Base-by-base conservation (phyloP, 2,329 filamentous ascomycete species). In the Hypomyces rosellus region DNA sequence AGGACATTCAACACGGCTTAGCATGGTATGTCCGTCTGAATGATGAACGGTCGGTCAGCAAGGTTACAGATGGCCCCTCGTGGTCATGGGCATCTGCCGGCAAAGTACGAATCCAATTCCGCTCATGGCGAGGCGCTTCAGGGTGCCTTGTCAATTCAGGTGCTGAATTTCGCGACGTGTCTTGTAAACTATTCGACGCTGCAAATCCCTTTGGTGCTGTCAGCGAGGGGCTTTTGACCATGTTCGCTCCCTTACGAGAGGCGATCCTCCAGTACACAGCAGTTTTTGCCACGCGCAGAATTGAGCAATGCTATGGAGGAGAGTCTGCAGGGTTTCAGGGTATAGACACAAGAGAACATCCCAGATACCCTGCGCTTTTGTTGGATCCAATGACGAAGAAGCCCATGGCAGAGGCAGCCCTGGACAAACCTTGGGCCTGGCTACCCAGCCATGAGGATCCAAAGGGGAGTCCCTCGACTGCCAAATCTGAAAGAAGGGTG, bases 11-110 rank as follows among this genome's bases (percentile, higher is more conserved):
- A 6, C 13, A 33, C 14, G 38, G 39, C 11, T 25, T 49, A 14
- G 39, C 39, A 13, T 49, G 47, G 47, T 49, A 49, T 37, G 47
- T 49, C 6, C 16, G 30, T 16, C 15, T 25, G 4, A 49, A 49
- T 34, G 47, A 49, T 25, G 38, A 12, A 30, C 45, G 54, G 4
- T 13, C 16, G 6, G 42, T 51, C 1, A 45, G 36, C 3, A 14
- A 48, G 8, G n/a, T 42, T 4, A 2, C 3, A 1, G 5, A 44
- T 6, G 45, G 37, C 3, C 50, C 54, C 12, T 51, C 54, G 22
- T 56, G 54, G 54, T 45, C 52, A 12, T 56, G 54, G 54, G 47
- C 54, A 2, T 54, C 54, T 13, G 52, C 53, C 3, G 54, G 54
- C 1, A 56, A 56, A 39, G 48, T 54, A 2, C 50, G 52, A 4